phyloP scores from a whole-genome alignment of 2,329 filamentous ascomycete species.

The Phyllachora maydis region DNA sequence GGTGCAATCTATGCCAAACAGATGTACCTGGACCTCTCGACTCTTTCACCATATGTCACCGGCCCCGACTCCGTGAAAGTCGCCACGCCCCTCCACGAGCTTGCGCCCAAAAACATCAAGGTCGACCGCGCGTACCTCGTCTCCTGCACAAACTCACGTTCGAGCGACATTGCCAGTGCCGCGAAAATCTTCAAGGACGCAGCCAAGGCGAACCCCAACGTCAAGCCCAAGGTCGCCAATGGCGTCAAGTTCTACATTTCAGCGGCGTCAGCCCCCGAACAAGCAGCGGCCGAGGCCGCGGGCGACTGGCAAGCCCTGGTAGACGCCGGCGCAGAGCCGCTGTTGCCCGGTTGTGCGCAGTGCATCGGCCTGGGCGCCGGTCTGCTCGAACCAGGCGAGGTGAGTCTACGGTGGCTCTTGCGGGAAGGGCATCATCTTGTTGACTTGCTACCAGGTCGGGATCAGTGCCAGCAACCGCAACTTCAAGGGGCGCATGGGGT shows the following conservation, averaged over 20 bases:
- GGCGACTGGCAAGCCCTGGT: conserved; percentile 75
- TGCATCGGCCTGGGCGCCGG: conserved; percentile 86
- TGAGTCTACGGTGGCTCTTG: no score
- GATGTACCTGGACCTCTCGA: conserved; percentile 63
- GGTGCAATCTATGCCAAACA: conserved; percentile 69
- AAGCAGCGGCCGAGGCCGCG: conserved; percentile 52
- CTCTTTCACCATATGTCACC: conserved; percentile 64
- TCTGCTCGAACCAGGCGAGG: no score
- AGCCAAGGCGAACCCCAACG: conserved; percentile 36
- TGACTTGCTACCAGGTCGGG: no score
- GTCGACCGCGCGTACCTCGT: conserved; percentile 76
- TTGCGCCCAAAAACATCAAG: conserved; percentile 54
- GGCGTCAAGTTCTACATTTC: conserved; percentile 79
- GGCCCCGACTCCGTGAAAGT: conserved; percentile 88
- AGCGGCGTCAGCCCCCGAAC: conserved; percentile 63
- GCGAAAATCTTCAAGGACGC: conserved; percentile 73
- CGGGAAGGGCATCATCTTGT: no score
- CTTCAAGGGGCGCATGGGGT: conserved; percentile 83
- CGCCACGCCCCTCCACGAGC: conserved; percentile 52
- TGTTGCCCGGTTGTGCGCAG: conserved; percentile 59
- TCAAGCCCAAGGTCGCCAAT: conserved; percentile 53
- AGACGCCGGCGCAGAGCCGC: conserved; percentile 52
- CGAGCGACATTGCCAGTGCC: conserved; percentile 63
- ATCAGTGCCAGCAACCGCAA: conserved; percentile 74
- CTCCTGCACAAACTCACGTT: conserved; percentile 72